A percentile compares a stretch with the other conserved stretches of the same genome.
Conservation (phyloP, 2,329 filamentous ascomycete genomes). For the Fusarium metavorans region DNA sequence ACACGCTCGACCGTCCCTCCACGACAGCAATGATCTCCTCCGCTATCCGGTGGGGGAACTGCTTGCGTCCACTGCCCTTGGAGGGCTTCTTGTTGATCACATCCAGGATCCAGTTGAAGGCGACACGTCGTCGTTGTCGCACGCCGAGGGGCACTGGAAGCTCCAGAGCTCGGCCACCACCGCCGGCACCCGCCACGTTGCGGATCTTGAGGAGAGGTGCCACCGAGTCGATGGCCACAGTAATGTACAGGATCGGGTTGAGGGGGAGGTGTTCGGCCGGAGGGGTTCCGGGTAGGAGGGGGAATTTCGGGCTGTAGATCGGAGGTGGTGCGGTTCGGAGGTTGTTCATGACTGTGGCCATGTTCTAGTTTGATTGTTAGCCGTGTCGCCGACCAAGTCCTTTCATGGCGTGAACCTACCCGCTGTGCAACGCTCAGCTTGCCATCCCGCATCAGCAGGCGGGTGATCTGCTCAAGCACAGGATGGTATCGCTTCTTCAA, state of each 20-base stretch:
- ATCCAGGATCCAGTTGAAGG: slow-evolving; percentile 90
- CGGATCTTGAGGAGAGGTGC: slow-evolving; percentile 88
- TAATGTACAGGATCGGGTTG: slow-evolving; percentile 90
- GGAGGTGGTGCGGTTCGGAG: slow-evolving; percentile 89
- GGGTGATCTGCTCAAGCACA: slow-evolving; percentile 87
- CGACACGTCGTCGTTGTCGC: slow-evolving; percentile 80
- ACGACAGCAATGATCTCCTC: slow-evolving; percentile 89
- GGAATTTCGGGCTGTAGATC: slow-evolving; percentile 75
- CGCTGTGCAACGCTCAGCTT: slow-evolving; percentile 91
- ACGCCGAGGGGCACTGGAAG: slow-evolving; percentile 82
- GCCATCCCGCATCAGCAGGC: slow-evolving; percentile 90
- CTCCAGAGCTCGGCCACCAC: slow-evolving; percentile 87
- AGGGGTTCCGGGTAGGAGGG: slow-evolving; percentile 81
- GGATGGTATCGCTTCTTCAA: slow-evolving; percentile 88
- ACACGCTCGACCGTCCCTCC: slow-evolving; percentile 85
- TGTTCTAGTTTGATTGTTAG: slow-evolving; percentile 69
- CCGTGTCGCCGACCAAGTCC: background rate
- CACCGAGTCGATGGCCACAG: slow-evolving; percentile 90
- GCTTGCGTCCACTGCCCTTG: slow-evolving; percentile 75
- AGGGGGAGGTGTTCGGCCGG: slow-evolving; percentile 84
- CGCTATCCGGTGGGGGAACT: slow-evolving; percentile 82
- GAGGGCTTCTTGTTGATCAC: slow-evolving; percentile 83
- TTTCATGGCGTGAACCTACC: slow-evolving; percentile 62
- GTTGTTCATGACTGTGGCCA: slow-evolving; percentile 83
- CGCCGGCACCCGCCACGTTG: slow-evolving; percentile 80